Evolutionary conservation across 83 land plant genomes (phyloP).

Genomic region (Larix sibirica): DNA sequence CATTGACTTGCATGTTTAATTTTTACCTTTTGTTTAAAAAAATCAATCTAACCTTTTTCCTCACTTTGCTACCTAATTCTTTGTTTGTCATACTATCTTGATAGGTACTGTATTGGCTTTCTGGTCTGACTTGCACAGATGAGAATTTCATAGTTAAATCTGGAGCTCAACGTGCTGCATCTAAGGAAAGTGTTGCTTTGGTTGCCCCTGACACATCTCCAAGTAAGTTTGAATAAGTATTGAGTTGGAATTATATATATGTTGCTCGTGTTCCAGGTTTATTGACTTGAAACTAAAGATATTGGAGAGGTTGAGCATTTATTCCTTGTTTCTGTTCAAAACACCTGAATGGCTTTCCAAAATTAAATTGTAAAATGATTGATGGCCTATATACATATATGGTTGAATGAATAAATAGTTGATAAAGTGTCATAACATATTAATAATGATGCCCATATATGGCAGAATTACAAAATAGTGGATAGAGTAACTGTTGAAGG

Average conservation of each 20-base stretch:
- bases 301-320: neutral
- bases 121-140: conserved; percentile 97
- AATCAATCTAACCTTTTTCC: no score
- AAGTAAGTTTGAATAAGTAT: conserved; percentile 47
- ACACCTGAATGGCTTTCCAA: neutral
- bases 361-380: no score
- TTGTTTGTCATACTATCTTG: no score
- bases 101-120: conserved; percentile 94
- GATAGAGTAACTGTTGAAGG: no score
- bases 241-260: neutral
- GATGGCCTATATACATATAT: no score
- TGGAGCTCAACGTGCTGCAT: conserved; percentile 94
- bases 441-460: no score
- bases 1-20: neutral
- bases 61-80: no score
- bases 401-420: no score
- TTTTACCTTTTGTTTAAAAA: neutral
- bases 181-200: conserved; percentile 78
- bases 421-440: no score
- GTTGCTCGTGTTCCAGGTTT: neutral
- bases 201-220: conserved; percentile 97
- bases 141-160: conserved; percentile 93
- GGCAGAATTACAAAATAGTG: no score
- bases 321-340: neutral
- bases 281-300: neutral